Percentiles rank a stretch among this genome's conserved stretches.
phyloP scores from a whole-genome alignment of 164 flowering plant genomes.

The Annona squamosa region DNA sequence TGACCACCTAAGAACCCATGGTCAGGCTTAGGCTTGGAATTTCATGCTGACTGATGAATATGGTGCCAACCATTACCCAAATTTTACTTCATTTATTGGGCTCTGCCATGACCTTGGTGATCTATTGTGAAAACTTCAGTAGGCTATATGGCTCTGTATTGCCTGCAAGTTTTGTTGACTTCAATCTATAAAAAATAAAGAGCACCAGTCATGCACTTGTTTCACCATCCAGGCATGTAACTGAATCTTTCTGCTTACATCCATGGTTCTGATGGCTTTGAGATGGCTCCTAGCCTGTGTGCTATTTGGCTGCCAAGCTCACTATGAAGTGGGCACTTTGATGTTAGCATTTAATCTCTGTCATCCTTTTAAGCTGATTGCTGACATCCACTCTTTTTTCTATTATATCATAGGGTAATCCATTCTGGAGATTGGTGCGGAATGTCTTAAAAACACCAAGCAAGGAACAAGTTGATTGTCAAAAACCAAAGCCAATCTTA shows the following conservation, averaged over 20 bases:
- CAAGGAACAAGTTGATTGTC: constrained; percentile 74
- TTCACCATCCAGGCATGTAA: not conserved
- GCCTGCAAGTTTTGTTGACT: not conserved
- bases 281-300: not conserved
- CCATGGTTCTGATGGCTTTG: not conserved
- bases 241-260: not conserved
- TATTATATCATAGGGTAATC: constrained; percentile 63
- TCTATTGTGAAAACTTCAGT: not conserved
- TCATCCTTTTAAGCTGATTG: not conserved
- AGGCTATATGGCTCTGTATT: not conserved
- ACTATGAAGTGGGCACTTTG: not conserved
- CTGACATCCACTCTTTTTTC: not conserved
- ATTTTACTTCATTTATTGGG: not conserved
- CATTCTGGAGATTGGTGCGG: constrained; percentile 86
- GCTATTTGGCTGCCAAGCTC: not conserved
- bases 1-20: not conserved
- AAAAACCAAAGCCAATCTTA: constrained; percentile 86
- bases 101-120: not conserved
- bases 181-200: not conserved
- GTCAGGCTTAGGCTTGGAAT: not conserved
- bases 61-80: not conserved
- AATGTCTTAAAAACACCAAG: constrained; percentile 62
- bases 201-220: not conserved
- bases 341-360: not conserved
- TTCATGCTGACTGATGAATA: not conserved